Conservation (phyloP, 768 basidiomycete species). For the Kondoa subrosea region DNA sequence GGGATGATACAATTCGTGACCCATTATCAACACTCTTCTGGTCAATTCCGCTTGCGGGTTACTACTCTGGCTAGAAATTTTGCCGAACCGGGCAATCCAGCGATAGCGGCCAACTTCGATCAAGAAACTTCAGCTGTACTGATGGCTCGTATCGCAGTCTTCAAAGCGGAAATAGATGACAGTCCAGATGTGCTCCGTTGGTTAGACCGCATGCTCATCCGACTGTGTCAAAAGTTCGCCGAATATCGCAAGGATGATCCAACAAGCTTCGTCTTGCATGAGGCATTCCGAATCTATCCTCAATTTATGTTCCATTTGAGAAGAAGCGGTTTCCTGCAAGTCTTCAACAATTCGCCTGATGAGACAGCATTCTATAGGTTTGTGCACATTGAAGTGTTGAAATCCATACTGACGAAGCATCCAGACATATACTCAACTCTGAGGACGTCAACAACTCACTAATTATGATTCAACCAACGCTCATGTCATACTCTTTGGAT, state of each 20-base stretch:
- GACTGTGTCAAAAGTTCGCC: constrained; percentile 96
- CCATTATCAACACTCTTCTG: constrained; percentile 92
- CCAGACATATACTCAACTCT: constrained; percentile 79
- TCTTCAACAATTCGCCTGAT: constrained; percentile 98
- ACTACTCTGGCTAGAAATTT: constrained; percentile 96
- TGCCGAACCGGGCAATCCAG: constrained; percentile 88
- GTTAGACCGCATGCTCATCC: constrained; percentile 96
- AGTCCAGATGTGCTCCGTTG: constrained; percentile 88
- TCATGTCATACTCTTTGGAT: constrained; percentile 97
- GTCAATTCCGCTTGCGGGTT: constrained; percentile 87
- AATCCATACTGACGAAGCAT: background rate
- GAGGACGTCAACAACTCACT: constrained; percentile 98
- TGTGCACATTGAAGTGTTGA: background rate
- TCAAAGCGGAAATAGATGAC: constrained; percentile 98
- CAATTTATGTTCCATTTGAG: constrained; percentile 99
- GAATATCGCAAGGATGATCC: constrained; percentile 98
- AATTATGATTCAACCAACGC: constrained; percentile 98
- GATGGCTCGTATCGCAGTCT: constrained; percentile 96
- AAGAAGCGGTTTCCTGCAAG: constrained; percentile 93
- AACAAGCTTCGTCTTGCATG: constrained; percentile 71
- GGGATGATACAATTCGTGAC: constrained; percentile 97
- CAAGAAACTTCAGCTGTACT: constrained; percentile 94
- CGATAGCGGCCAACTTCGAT: constrained; percentile 83
- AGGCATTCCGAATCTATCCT: constrained; percentile 97
- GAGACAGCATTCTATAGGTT: constrained; percentile 97